Evolutionary conservation across 176 grass and related monocot species (phyloP).

Genomic region (Carex parvula): DNA sequence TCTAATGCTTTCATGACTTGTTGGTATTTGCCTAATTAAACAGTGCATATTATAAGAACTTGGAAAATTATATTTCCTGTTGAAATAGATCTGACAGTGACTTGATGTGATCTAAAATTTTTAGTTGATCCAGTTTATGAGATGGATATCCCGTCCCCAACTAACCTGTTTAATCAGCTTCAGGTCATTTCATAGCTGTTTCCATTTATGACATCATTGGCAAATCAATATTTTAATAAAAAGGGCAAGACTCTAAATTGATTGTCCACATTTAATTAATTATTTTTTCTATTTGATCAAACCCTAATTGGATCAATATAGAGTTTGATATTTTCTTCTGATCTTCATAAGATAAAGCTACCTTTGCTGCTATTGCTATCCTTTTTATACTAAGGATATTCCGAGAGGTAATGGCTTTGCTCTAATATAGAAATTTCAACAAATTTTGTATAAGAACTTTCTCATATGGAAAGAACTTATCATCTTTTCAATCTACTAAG

Average conservation of each 20-base stretch:
- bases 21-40: not conserved
- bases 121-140: slow-evolving; percentile 1
- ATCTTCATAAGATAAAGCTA: not conserved
- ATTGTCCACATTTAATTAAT: not conserved
- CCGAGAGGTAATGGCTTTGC: not conserved
- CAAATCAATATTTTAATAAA: not conserved
- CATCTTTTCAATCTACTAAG: not conserved
- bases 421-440: not conserved
- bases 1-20: not conserved
- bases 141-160: not conserved
- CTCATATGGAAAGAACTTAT: not conserved
- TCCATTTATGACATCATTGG: not conserved
- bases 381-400: not conserved
- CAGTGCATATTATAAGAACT: not conserved
- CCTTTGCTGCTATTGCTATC: not conserved
- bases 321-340: not conserved
- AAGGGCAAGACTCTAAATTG: not conserved
- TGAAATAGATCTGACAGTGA: not conserved
- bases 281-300: not conserved
- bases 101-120: not conserved
- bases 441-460: slow-evolving; percentile 7
- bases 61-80: not conserved
- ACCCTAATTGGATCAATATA: not conserved
- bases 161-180: slow-evolving; percentile 1
- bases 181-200: not conserved